Evolutionary conservation across 805 yeast genomes (phyloP), one percentile per base, ranked within the genome.

Genomic region (Candida cerambycidarum): DNA sequence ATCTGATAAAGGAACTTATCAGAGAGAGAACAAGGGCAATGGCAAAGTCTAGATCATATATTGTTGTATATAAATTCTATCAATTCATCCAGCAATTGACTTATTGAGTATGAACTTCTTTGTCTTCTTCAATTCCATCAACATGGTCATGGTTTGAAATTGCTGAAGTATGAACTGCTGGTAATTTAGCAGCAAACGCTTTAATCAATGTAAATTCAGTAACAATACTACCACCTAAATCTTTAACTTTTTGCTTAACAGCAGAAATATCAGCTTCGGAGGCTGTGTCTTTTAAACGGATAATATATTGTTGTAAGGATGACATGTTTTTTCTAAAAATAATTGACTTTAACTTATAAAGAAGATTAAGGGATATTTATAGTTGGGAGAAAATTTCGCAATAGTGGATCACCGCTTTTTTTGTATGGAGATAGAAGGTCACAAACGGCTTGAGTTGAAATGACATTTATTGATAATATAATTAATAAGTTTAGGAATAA

Each of bases 141-240:
- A 84, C 82, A 38, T 70, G 73, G 21, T 75, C 76, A 55, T 78
- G 73, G 32, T 60, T 55, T 49, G 67, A 60, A 52, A 83, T 58
- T n/a, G 77, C 50, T 16, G 62, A 58, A 27, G 76, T 67, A 51
- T 78, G 83, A 48, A 71, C 45, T 4, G 69, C 61, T 32, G 89
- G 89, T 47, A 84, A 61, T 53, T 78, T 77, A 44, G 77, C 76
- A 56, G 78, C 67, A 54, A 78, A 82, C 0, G 88, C 89, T 64
- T 83, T 83, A 65, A 83, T 81, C 58, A 83, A 67, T 40, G 72
- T 63, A 59, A 73, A 83, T 50, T 83, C 86, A 48, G 75, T 79
- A 38, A 76, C 74, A 57, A 83, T 73, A 41, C 68, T 70, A 40
- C 87, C 89, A 31, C 88, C 88, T 40, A 79, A 54, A 27, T 75